Conservation (phyloP, 805 yeast genomes). For the Ogataea trehaloabstinens region DNA sequence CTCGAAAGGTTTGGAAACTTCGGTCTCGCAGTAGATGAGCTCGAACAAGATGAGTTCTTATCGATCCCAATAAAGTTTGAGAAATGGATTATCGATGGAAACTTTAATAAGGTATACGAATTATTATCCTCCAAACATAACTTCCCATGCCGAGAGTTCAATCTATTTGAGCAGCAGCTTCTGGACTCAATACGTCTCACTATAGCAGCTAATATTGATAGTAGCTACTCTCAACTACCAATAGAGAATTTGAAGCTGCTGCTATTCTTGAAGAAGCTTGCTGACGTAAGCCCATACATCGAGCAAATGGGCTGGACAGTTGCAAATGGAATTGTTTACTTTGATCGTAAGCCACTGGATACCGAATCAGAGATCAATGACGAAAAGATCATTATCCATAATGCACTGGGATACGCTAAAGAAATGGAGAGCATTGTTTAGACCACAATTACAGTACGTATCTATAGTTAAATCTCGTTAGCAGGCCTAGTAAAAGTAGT, state of each 20-base stretch:
- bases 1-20: constrained; percentile 66
- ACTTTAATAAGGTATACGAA: constrained; percentile 88
- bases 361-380: constrained; percentile 34
- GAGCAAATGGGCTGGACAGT: constrained; percentile 57
- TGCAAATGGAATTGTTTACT: constrained; percentile 49
- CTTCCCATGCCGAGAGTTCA: constrained; percentile 72
- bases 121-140: constrained; percentile 49
- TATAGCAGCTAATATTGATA: constrained; percentile 80
- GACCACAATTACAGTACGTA: too few species aligned
- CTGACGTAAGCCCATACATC: constrained; percentile 56
- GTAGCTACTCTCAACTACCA: constrained; percentile 74
- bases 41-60: constrained; percentile 69
- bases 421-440: constrained; percentile 90
- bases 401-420: constrained; percentile 81
- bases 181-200: constrained; percentile 79
- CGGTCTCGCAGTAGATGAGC: constrained; percentile 38
- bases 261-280: constrained; percentile 56
- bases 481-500: neutral
- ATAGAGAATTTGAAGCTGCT: constrained; percentile 78
- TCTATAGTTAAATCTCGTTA: too few species aligned
- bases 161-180: constrained; percentile 71
- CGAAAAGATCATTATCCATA: constrained; percentile 54
- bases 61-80: constrained; percentile 87
- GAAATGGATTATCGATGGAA: constrained; percentile 94
- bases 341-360: constrained; percentile 30